phyloP scores from a whole-genome alignment of 2,329 filamentous ascomycete genomes.

The Arthroderma sp. region DNA sequence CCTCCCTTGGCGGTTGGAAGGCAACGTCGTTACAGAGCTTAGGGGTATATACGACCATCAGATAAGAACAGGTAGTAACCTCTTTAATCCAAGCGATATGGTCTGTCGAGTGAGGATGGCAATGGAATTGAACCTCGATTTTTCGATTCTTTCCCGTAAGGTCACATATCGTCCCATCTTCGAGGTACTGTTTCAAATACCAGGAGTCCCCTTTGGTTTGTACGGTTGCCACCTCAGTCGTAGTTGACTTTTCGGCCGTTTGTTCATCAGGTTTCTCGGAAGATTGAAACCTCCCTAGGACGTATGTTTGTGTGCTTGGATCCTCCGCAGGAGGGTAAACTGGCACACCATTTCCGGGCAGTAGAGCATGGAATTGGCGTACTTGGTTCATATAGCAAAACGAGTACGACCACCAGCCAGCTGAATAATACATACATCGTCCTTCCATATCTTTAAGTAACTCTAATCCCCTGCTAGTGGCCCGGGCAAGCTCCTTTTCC shows the following conservation, averaged over 20 bases:
- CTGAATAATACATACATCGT: constrained; percentile 68
- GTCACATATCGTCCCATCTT: constrained; percentile 71
- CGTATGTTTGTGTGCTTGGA: constrained; percentile 58
- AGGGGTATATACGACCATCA: constrained; percentile 86
- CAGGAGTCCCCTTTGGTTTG: constrained; percentile 72
- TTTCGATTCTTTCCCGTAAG: constrained; percentile 68
- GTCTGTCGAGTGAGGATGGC: constrained; percentile 60
- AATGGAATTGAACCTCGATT: constrained; percentile 69
- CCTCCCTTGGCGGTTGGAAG: constrained; percentile 68
- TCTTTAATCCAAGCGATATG: constrained; percentile 90
- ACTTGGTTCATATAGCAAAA: constrained; percentile 85
- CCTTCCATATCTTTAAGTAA: constrained; percentile 65
- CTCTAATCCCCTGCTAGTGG: constrained; percentile 65
- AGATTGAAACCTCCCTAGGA: constrained; percentile 51
- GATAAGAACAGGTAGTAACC: constrained; percentile 75
- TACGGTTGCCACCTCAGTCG: constrained; percentile 45
- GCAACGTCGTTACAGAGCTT: constrained; percentile 77
- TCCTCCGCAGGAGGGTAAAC: constrained; percentile 63
- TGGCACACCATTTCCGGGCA: constrained; percentile 53
- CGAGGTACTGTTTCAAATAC: constrained; percentile 72
- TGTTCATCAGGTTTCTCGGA: constrained; percentile 20
- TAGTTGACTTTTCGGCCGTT: constrained; percentile 14
- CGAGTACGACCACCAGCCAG: constrained; percentile 91
- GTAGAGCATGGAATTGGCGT: constrained; percentile 77
- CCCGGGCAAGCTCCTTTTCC: constrained; percentile 64